These are phyloP conservation scores for Alternaria sp. DNA, from an alignment of 2,329 filamentous ascomycete genomes.

Conservation along the genomic window DNA sequence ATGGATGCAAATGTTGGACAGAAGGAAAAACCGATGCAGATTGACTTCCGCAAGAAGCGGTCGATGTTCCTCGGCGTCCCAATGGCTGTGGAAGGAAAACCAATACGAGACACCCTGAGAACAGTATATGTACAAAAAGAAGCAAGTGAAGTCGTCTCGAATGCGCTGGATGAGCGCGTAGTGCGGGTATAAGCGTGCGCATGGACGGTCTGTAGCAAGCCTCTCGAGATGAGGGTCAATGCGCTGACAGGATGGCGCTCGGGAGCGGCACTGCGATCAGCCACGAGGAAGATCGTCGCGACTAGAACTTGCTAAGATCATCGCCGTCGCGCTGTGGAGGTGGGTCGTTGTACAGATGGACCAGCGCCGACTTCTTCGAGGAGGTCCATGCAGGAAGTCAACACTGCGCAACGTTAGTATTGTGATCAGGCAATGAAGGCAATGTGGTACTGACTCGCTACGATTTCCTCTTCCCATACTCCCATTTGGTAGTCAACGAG, in stretches of 20 bases:
- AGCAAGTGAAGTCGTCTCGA: constrained; percentile 13
- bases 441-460: constrained; percentile 68
- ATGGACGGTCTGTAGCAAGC: constrained; percentile 9
- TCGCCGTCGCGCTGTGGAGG: constrained; percentile 43
- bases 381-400: constrained; percentile 61
- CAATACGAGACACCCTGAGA: constrained; percentile 21
- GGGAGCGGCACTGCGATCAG: constrained; percentile 20
- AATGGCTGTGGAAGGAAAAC: constrained; percentile 20
- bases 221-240: constrained; percentile 17
- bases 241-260: constrained; percentile 20
- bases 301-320: constrained; percentile 22
- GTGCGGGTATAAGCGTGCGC: constrained; percentile 16
- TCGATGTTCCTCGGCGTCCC: constrained; percentile 21
- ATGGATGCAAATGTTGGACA: constrained; percentile 11
- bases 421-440: background rate
- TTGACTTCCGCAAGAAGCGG: constrained; percentile 15
- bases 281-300: constrained; percentile 19
- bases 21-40: constrained; percentile 20
- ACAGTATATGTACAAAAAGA: constrained; percentile 40
- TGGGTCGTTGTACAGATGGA: constrained; percentile 39
- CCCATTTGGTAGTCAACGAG: constrained; percentile 97
- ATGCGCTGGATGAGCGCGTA: constrained; percentile 14
- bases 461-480: constrained; percentile 92
- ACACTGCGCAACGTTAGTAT: constrained; percentile 50
- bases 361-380: constrained; percentile 53